Base-by-base conservation (phyloP, 805 yeast genomes). In the Candida awuae region DNA sequence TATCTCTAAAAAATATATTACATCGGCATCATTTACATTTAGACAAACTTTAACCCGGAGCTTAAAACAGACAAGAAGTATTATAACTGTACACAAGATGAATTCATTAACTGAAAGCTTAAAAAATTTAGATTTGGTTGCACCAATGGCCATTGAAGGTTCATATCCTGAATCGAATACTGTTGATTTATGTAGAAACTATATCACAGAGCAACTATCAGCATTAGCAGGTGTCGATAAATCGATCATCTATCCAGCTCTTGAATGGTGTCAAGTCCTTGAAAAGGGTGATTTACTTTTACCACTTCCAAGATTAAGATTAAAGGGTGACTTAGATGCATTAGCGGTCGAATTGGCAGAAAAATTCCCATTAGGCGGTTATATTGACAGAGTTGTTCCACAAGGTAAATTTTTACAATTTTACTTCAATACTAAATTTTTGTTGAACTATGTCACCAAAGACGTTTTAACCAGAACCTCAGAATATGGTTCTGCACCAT, bases 401-500 rank as follows among this genome's bases (percentile, higher is more conserved):
- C 82, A 82, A 58, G 97, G 97, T 44, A 84, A 87, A 39, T 92
- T 92, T 56, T 67, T 92, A 56, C 97, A 92, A 64, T 90, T 92
- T 61, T 85, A 75, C 66, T 83, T 85, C 63, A 68, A 77, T 47
- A 77, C 84, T 37, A 62, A 70, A 48, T 66, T 83, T 34, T 68
- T 92, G 47, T 76, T 71, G 60, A 71, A 77, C 46, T 64, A 80
- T 42, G 87, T 85, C 23, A 65, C 84, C 39, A 79, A 77, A 45
- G 88, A 81, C 53, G 66, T 80, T 31, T 71, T 88, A 50, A 65
- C 66, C 36, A 72, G 81, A 61, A 69, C 68, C 40, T 63, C 67
- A 25, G 64, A 69, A 29, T 92, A 75, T 60, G 98, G 98, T 49
- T 64, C 77, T 33, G 67, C 80, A 51, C 84, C 87, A 35, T 52